These are phyloP conservation scores for Xerocomus potaroensis DNA, from an alignment of 768 basidiomycete species.

Conservation along the genomic window DNA sequence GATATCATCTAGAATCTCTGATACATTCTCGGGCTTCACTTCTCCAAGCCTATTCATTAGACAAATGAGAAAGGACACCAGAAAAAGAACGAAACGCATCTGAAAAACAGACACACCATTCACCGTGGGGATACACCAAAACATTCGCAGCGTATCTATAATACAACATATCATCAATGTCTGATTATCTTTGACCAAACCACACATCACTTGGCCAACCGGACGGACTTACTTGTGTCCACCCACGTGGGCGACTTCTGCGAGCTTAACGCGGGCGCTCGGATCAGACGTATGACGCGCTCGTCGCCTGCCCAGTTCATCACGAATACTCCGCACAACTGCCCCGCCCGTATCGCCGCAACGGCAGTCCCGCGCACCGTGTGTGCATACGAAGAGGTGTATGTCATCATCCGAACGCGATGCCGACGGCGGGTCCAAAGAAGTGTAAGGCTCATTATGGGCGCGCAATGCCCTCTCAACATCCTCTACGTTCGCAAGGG, in stretches of 20 bases:
- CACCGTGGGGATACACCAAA: constrained; percentile 64
- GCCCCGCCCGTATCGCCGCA: constrained; percentile 64
- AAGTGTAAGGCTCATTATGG: constrained; percentile 31
- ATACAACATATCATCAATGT: not conserved
- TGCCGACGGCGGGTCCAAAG: too few species aligned
- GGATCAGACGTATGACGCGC: constrained; percentile 23
- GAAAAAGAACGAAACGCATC: too few species aligned
- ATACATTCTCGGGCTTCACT: constrained; percentile 53
- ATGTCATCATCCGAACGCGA: constrained; percentile 32
- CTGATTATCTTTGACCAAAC: too few species aligned
- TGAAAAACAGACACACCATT: constrained; percentile 48
- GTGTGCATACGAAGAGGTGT: constrained; percentile 72
- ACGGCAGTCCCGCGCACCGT: constrained; percentile 73
- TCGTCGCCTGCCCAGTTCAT: constrained; percentile 44
- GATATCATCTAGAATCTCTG: constrained; percentile 47
- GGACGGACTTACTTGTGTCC: constrained; percentile 65
- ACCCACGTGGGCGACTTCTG: constrained; percentile 75
- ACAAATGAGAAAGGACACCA: not conserved
- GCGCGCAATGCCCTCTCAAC: constrained; percentile 33
- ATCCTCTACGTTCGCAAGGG: constrained; percentile 47
- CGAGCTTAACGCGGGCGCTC: constrained; percentile 41
- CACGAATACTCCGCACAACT: constrained; percentile 49
- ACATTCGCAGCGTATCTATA: constrained; percentile 65
- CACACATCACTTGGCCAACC: not conserved
- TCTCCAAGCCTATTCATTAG: constrained; percentile 53